A percentile compares a stretch with the other conserved stretches of the same genome.
Evolutionary conservation across 2,329 filamentous ascomycete species (phyloP).

Genomic region (Colletotrichum sp.): DNA sequence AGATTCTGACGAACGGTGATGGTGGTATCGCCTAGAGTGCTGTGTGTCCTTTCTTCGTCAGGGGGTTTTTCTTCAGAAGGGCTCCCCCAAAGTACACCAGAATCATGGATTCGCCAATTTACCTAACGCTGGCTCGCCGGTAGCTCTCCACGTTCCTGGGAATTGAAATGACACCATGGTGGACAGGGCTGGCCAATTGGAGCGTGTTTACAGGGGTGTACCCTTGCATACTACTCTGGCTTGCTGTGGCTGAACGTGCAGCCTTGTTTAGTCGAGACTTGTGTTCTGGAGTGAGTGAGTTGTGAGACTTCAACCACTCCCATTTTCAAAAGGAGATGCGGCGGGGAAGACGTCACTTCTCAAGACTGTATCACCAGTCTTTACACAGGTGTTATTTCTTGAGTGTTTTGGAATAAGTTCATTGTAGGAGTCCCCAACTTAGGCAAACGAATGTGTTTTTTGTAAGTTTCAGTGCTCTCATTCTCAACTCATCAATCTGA

Average conservation of each 20-base stretch:
- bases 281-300: not conserved
- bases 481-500: not conserved
- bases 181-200: constrained; percentile 12
- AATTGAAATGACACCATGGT: constrained; percentile 12
- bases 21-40: not conserved
- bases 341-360: not conserved
- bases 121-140: not conserved
- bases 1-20: not conserved
- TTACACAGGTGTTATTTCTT: not conserved
- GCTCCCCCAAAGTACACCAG: not conserved
- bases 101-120: constrained; percentile 10
- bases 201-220: not conserved
- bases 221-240: not conserved
- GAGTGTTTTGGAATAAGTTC: not conserved
- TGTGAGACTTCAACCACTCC: not conserved
- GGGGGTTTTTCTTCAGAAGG: not conserved
- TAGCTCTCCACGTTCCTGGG: not conserved
- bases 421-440: not conserved
- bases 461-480: not conserved
- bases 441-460: not conserved
- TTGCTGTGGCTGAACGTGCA: not conserved
- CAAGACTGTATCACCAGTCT: not conserved
- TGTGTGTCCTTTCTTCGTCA: constrained; percentile 6
- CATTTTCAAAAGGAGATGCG: not conserved
- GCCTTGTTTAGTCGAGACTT: constrained; percentile 6